A percentile compares a stretch with the other conserved stretches of the same genome.
Evolutionary conservation across 2,329 filamentous ascomycete genomes (phyloP).

Genomic region (Stylonectria norvegica): DNA sequence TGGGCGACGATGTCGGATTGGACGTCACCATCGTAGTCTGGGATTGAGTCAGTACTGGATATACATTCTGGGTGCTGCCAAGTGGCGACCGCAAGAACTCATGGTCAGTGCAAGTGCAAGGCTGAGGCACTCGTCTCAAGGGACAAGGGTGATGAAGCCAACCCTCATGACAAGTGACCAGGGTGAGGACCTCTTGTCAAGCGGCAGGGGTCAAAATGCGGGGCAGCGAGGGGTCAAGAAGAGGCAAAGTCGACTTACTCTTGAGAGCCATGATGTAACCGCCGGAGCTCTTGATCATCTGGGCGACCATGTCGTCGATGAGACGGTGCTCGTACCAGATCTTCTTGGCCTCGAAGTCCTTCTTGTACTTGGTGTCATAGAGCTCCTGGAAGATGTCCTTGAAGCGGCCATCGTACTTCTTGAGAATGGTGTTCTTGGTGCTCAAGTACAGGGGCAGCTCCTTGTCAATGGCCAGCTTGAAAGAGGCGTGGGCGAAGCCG

Average conservation of each 20-base stretch:
- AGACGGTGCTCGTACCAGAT: constrained; percentile 99
- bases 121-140: too few relatives aligned
- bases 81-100: too few relatives aligned
- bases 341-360: constrained; percentile 81
- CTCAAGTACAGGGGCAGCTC: constrained; percentile 96
- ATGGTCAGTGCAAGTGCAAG: too few relatives aligned
- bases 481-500: constrained; percentile 92
- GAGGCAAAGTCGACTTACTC: constrained; percentile 59
- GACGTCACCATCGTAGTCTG: constrained; percentile 98
- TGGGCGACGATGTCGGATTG: constrained; percentile 98
- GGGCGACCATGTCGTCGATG: constrained; percentile 99
- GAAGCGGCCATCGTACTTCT: constrained; percentile 97
- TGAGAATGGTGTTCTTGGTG: constrained; percentile 99
- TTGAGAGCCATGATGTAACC: constrained; percentile 98
- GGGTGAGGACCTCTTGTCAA: constrained; percentile 4
- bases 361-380: constrained; percentile 83
- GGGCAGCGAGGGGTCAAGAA: not conserved
- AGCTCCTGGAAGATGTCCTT: constrained; percentile 99
- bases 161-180: not conserved
- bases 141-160: too few relatives aligned
- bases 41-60: constrained; percentile 14
- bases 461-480: constrained; percentile 91
- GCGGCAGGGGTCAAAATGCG: constrained; percentile 1
- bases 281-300: constrained; percentile 99
- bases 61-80: too few relatives aligned